Evolutionary conservation across 805 yeast genomes (phyloP).

Genomic region (Metschnikowia lochheadii): DNA sequence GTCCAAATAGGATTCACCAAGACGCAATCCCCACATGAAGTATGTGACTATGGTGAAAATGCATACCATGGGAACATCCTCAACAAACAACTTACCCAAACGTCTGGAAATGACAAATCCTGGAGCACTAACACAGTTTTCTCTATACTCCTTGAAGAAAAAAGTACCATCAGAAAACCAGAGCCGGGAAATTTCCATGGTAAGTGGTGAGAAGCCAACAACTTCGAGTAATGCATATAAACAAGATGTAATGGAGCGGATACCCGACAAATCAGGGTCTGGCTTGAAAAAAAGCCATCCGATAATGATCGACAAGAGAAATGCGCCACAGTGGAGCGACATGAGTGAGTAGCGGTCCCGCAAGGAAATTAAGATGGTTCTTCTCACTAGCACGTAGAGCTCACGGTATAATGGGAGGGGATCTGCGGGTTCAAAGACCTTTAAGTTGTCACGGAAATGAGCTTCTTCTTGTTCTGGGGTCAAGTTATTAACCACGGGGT

Average conservation of each 20-base stretch:
- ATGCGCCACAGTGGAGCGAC: conserved; percentile 36
- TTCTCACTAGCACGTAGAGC: conserved; percentile 29
- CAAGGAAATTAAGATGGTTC: conserved; percentile 30
- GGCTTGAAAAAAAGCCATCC: conserved; percentile 81
- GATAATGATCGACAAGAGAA: conserved; percentile 52
- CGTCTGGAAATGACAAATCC: conserved; percentile 69
- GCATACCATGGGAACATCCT: conserved; percentile 62
- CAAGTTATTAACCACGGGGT: conserved; percentile 3
- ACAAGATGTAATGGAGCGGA: conserved; percentile 48
- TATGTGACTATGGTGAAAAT: conserved; percentile 60
- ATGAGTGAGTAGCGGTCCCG: conserved; percentile 32
- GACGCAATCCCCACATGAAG: conserved; percentile 72
- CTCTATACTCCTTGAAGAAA: conserved; percentile 59
- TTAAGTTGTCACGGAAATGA: conserved; percentile 17
- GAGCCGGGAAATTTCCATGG: conserved; percentile 36
- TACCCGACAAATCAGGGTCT: conserved; percentile 54
- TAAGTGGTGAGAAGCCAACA: conserved; percentile 38
- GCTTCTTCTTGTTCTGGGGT: conserved; percentile 14
- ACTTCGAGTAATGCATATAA: conserved; percentile 37
- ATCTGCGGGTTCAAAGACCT: conserved; percentile 16
- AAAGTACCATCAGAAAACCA: conserved; percentile 36
- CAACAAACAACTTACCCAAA: conserved; percentile 59
- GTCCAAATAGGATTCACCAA: conserved; percentile 11
- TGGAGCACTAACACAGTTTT: conserved; percentile 57
- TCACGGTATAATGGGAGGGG: conserved; percentile 29